These are phyloP conservation scores for Klebsormidium nitens DNA, from an alignment of 139 green algal species.

Conservation along the genomic window DNA sequence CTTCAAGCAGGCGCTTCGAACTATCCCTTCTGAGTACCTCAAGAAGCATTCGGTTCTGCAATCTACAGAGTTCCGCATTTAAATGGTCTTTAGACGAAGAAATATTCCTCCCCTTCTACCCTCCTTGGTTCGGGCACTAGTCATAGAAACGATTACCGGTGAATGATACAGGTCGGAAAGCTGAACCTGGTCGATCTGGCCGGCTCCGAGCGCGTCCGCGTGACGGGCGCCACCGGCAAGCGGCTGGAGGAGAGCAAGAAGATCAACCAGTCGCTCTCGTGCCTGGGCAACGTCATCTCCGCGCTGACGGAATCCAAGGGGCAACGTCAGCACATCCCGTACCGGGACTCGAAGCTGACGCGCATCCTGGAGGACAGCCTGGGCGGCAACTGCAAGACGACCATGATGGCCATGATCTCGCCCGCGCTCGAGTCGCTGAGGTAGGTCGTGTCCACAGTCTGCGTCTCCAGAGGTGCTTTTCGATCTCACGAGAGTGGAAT, in stretches of 20 bases:
- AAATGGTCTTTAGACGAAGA: not conserved
- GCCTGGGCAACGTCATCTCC: slow-evolving; percentile 94
- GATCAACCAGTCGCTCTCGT: slow-evolving; percentile 89
- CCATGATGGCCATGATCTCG: slow-evolving; percentile 84
- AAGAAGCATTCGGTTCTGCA: too few relatives aligned
- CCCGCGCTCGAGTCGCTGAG: slow-evolving; percentile 65
- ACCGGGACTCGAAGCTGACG: slow-evolving; percentile 90
- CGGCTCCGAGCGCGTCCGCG: slow-evolving; percentile 84
- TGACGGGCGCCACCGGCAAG: slow-evolving; percentile 70
- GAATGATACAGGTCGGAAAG: slow-evolving; percentile 90
- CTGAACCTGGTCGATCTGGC: slow-evolving; percentile 96
- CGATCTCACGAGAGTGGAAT: too few relatives aligned
- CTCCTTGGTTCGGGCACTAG: not conserved
- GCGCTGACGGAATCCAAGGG: slow-evolving; percentile 74
- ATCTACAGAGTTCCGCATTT: not conserved
- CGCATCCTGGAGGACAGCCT: slow-evolving; percentile 84
- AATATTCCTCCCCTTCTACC: too few relatives aligned
- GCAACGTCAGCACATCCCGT: slow-evolving; percentile 75
- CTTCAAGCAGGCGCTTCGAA: too few relatives aligned
- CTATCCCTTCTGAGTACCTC: too few relatives aligned
- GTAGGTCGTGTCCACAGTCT: too few relatives aligned
- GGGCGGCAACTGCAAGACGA: slow-evolving; percentile 90
- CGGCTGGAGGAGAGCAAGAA: slow-evolving; percentile 94
- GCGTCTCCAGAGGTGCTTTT: too few relatives aligned
- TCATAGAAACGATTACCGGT: not conserved